These are phyloP conservation scores for Ascochyta koolunga DNA, from an alignment of 2,329 filamentous ascomycete genomes.

Conservation along the genomic window DNA sequence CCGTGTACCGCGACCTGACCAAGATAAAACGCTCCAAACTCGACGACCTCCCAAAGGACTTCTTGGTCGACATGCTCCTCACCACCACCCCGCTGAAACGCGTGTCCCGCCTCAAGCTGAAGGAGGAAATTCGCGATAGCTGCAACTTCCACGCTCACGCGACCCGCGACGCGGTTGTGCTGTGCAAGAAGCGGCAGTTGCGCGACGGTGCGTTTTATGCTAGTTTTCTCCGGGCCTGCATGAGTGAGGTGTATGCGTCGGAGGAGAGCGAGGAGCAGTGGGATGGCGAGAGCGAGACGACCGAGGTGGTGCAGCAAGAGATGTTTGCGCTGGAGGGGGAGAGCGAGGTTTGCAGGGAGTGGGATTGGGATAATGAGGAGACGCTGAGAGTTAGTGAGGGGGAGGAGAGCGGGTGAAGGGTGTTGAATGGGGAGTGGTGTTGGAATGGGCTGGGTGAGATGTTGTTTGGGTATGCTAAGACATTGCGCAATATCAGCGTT, in stretches of 20 bases:
- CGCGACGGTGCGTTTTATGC: slow-evolving; percentile 15
- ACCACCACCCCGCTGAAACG: slow-evolving; percentile 14
- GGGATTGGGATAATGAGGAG: slow-evolving; percentile 19
- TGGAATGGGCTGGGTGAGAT: neutral
- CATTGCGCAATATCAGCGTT: too few species aligned
- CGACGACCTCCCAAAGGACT: slow-evolving; percentile 15
- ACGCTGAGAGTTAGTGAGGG: slow-evolving; percentile 16
- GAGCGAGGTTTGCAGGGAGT: slow-evolving; percentile 12
- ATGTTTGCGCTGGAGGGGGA: slow-evolving; percentile 18
- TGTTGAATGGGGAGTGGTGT: neutral
- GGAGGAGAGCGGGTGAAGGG: slow-evolving; percentile 12
- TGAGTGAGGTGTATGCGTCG: slow-evolving; percentile 19
- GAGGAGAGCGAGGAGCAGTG: slow-evolving; percentile 13
- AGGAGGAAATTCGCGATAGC: slow-evolving; percentile 14
- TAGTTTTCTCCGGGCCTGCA: slow-evolving; percentile 14
- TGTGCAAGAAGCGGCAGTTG: slow-evolving; percentile 11
- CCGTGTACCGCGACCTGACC: slow-evolving; percentile 14
- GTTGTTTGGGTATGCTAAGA: neutral
- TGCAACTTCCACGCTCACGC: slow-evolving; percentile 20
- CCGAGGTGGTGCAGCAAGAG: slow-evolving; percentile 14
- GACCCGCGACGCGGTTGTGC: neutral
- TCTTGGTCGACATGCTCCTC: slow-evolving; percentile 18
- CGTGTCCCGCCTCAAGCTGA: slow-evolving; percentile 7
- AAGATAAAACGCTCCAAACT: slow-evolving; percentile 10
- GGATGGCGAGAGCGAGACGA: slow-evolving; percentile 20